Conservation (phyloP, 2,329 filamentous ascomycete genomes). For the Cladobotryum mycophilum region DNA sequence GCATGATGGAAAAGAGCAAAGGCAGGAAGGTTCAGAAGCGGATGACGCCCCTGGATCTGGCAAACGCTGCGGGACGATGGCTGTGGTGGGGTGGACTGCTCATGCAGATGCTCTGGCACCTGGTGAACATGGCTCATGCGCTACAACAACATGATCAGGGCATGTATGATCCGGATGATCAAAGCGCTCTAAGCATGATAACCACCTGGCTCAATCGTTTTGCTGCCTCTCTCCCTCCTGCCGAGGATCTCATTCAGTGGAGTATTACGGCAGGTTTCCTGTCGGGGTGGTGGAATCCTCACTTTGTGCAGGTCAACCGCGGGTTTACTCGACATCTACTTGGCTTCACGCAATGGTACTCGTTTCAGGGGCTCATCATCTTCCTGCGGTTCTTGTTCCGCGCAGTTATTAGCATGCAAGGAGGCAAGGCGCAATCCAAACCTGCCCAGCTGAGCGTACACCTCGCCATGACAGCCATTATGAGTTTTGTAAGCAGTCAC, state of each 20-base stretch:
- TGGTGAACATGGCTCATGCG: constrained; percentile 22
- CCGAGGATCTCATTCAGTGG: constrained; percentile 38
- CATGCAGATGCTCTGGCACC: constrained; percentile 47
- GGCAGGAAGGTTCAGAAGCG: constrained; percentile 24
- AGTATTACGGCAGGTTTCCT: constrained; percentile 43
- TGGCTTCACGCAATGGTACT: constrained; percentile 60
- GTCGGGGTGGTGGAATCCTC: constrained; percentile 64
- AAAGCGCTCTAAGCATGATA: constrained; percentile 13
- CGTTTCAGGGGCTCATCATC: constrained; percentile 55
- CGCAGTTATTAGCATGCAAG: constrained; percentile 34
- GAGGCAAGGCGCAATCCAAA: constrained; percentile 30
- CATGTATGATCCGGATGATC: constrained; percentile 30
- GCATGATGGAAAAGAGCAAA: constrained; percentile 64
- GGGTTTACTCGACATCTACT: constrained; percentile 54
- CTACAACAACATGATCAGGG: constrained; percentile 23
- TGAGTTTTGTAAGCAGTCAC: constrained; percentile 43
- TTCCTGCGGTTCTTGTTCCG: constrained; percentile 47
- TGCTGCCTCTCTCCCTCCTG: constrained; percentile 31
- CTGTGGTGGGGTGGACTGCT: constrained; percentile 44
- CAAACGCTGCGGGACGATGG: constrained; percentile 37
- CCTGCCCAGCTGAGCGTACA: constrained; percentile 48
- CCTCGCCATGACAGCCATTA: constrained; percentile 45
- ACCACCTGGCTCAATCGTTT: constrained; percentile 13
- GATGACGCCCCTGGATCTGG: constrained; percentile 35
- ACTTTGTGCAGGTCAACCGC: constrained; percentile 52